Conservation (phyloP, 139 green algal genomes). For the Micromonas pusilla region DNA sequence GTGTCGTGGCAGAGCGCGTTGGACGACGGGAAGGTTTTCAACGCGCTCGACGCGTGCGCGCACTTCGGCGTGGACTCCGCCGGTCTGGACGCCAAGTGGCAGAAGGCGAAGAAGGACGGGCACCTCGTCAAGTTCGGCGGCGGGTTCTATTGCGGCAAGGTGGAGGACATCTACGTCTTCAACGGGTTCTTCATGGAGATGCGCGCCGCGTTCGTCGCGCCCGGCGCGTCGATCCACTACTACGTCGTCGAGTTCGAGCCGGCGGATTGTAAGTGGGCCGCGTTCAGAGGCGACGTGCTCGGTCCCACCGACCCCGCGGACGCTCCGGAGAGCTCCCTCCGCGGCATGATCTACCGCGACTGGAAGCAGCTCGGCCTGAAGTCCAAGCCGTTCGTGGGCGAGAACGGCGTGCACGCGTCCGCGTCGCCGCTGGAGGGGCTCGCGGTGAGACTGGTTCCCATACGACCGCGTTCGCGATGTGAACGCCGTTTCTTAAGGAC, state of each 20-base stretch:
- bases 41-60: slow-evolving; percentile 25
- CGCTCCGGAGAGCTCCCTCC: slow-evolving; percentile 18
- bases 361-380: slow-evolving; percentile 26
- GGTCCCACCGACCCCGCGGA: slow-evolving; percentile 31
- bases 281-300: slow-evolving; percentile 28
- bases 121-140: slow-evolving; percentile 34
- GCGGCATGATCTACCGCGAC: slow-evolving; percentile 18
- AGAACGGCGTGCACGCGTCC: slow-evolving; percentile 36
- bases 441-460: too few relatives aligned
- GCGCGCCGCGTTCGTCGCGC: slow-evolving; percentile 22
- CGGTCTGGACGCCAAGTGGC: slow-evolving; percentile 20
- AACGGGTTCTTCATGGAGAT: slow-evolving; percentile 38
- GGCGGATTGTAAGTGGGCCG: slow-evolving; percentile 11
- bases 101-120: slow-evolving; percentile 13
- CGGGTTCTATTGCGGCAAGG: slow-evolving; percentile 31
- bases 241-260: slow-evolving; percentile 35
- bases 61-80: slow-evolving; percentile 13
- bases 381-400: slow-evolving; percentile 15
- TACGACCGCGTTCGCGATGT: too few relatives aligned
- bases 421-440: slow-evolving; percentile 30
- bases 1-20: slow-evolving; percentile 15
- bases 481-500: too few relatives aligned
- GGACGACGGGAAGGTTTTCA: slow-evolving; percentile 10
- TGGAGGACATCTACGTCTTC: slow-evolving; percentile 31
- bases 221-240: slow-evolving; percentile 28